These are phyloP conservation scores for Aspergillus latus DNA, from an alignment of 2,329 filamentous ascomycete genomes.

Conservation along the genomic window DNA sequence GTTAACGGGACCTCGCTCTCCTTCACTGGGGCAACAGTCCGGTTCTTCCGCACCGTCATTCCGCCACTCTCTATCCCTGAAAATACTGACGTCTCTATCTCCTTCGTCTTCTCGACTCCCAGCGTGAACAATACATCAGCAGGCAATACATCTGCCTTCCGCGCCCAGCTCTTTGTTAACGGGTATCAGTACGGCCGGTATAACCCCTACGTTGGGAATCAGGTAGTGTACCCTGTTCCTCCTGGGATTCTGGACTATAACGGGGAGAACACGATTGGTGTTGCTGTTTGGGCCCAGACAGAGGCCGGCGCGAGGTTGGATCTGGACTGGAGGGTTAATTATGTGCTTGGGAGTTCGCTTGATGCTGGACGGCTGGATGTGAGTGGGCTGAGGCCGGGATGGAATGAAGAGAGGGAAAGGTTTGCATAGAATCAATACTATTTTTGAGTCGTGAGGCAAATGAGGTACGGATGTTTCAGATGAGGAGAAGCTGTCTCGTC, in stretches of 20 bases:
- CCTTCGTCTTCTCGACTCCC: constrained; percentile 53
- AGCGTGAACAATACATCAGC: constrained; percentile 26
- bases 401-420: constrained; percentile 42
- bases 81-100: constrained; percentile 57
- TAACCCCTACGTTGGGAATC: constrained; percentile 61
- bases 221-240: constrained; percentile 61
- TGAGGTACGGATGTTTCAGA: too few relatives aligned
- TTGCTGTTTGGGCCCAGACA: constrained; percentile 62
- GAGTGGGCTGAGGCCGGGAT: constrained; percentile 52
- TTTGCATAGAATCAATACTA: constrained; percentile 30
- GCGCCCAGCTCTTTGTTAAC: constrained; percentile 62
- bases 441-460: too few relatives aligned
- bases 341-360: constrained; percentile 55
- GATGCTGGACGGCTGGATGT: constrained; percentile 49
- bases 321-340: constrained; percentile 55
- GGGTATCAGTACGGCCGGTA: constrained; percentile 65
- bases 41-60: constrained; percentile 56
- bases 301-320: constrained; percentile 52
- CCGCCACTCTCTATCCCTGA: constrained; percentile 52
- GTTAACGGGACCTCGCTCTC: constrained; percentile 29
- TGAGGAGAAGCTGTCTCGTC: too few relatives aligned
- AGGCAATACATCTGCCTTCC: constrained; percentile 35
- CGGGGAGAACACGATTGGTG: constrained; percentile 58
- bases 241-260: constrained; percentile 59
- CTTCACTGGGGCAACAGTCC: constrained; percentile 53